Conservation (phyloP, 2,329 filamentous ascomycete genomes). For the Fusarium domesticum region DNA sequence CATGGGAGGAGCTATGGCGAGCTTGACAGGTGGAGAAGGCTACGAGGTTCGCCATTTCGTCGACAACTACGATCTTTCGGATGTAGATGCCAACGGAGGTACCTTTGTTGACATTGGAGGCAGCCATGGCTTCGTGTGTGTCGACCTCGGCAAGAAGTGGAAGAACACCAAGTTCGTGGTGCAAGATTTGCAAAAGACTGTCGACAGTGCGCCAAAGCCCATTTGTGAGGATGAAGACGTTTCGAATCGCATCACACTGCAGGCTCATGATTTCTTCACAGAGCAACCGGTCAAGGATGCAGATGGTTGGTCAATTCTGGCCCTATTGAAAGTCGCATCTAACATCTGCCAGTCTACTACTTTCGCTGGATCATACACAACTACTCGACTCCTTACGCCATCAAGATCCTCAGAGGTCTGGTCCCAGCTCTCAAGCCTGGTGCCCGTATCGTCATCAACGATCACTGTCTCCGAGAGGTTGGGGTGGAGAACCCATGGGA, state of each 20-base stretch:
- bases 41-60: slow-evolving; percentile 54
- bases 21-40: slow-evolving; percentile 53
- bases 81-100: slow-evolving; percentile 42
- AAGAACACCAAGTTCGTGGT: slow-evolving; percentile 53
- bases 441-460: slow-evolving; percentile 46
- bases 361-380: slow-evolving; percentile 62
- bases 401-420: slow-evolving; percentile 48
- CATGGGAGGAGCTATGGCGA: slow-evolving; percentile 55
- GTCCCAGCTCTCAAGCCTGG: slow-evolving; percentile 55
- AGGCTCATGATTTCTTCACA: slow-evolving; percentile 56
- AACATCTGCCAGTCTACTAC: slow-evolving; percentile 47
- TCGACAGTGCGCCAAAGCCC: slow-evolving; percentile 46
- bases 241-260: slow-evolving; percentile 40
- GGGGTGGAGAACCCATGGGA: slow-evolving; percentile 43
- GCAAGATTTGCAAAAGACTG: slow-evolving; percentile 50
- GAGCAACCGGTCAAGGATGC: slow-evolving; percentile 52
- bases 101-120: slow-evolving; percentile 59
- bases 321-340: too few relatives aligned
- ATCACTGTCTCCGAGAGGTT: slow-evolving; percentile 43
- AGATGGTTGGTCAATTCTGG: too few relatives aligned
- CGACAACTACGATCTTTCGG: slow-evolving; percentile 52
- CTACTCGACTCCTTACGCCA: slow-evolving; percentile 53
- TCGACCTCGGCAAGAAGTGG: slow-evolving; percentile 52
- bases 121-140: slow-evolving; percentile 54
- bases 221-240: slow-evolving; percentile 39